Evolutionary conservation across 108 stramenopile genomes (phyloP).

Genomic region (Nannochloropsis gaditana): DNA sequence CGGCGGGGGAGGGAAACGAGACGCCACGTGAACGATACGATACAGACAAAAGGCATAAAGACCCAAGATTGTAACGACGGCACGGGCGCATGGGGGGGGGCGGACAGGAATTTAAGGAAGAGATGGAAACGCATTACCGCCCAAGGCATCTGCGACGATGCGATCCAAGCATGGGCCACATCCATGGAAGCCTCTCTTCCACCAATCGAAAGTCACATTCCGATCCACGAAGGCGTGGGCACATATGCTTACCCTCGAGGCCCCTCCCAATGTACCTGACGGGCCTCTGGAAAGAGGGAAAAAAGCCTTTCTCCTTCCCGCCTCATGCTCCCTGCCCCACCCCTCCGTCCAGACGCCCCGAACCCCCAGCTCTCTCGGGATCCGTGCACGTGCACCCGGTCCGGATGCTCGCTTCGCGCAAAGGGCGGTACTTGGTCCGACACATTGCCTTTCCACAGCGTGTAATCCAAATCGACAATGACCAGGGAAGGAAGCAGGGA

Average conservation of each 20-base stretch:
- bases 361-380: not conserved
- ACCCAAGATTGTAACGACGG: not conserved
- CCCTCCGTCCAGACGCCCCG: not conserved
- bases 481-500: not conserved
- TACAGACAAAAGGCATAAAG: not conserved
- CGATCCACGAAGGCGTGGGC: no score
- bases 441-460: not conserved
- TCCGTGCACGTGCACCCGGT: not conserved
- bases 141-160: no score
- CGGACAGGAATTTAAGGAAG: no score
- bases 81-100: not conserved
- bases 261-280: not conserved
- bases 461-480: constrained; percentile 20
- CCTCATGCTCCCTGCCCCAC: not conserved
- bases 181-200: no score
- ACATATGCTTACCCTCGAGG: no score
- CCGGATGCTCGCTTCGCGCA: not conserved
- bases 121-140: no score
- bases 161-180: no score
- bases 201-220: no score
- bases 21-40: not conserved
- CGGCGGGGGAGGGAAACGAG: not conserved
- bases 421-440: constrained; percentile 7
- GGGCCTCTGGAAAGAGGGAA: not conserved
- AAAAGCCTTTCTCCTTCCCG: not conserved